Percentiles rank a stretch among this genome's conserved stretches.
Evolutionary conservation across 768 basidiomycete species (phyloP).

Genomic region (Amanita jacksonii): DNA sequence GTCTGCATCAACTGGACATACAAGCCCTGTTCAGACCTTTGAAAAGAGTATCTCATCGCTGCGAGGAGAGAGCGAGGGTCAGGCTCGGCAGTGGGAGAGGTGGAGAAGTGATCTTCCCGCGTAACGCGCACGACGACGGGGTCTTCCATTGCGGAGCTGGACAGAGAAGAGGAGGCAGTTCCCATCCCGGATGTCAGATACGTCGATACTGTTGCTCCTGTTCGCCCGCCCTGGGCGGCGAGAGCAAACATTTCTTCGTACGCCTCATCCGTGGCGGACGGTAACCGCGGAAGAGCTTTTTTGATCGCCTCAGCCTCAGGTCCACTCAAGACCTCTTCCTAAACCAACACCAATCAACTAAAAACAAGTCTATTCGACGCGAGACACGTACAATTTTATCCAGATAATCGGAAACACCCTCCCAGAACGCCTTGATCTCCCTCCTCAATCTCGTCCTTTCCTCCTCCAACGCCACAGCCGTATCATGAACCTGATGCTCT

Average conservation of each 20-base stretch:
- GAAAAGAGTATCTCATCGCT: slow-evolving; percentile 46
- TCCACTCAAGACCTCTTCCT: slow-evolving; percentile 35
- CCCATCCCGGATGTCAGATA: background rate
- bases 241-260: slow-evolving; percentile 26
- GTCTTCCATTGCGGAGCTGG: background rate
- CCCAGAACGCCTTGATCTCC: slow-evolving; percentile 64
- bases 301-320: slow-evolving; percentile 19
- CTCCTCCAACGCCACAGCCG: slow-evolving; percentile 21
- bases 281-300: slow-evolving; percentile 52
- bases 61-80: slow-evolving; percentile 24
- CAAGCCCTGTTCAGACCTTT: slow-evolving; percentile 47
- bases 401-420: slow-evolving; percentile 48
- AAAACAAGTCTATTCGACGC: background rate
- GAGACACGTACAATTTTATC: slow-evolving; percentile 42
- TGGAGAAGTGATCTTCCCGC: background rate
- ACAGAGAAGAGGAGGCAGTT: background rate
- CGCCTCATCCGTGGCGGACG: slow-evolving; percentile 40
- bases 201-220: slow-evolving; percentile 7
- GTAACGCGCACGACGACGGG: background rate
- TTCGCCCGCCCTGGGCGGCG: too few relatives aligned
- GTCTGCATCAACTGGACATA: slow-evolving; percentile 46
- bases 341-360: background rate
- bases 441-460: slow-evolving; percentile 41
- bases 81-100: background rate
- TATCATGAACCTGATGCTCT: background rate